Evolutionary conservation across 495 filamentous ascomycete genomes (phyloP).

Genomic region (Aspergillus asperescens): DNA sequence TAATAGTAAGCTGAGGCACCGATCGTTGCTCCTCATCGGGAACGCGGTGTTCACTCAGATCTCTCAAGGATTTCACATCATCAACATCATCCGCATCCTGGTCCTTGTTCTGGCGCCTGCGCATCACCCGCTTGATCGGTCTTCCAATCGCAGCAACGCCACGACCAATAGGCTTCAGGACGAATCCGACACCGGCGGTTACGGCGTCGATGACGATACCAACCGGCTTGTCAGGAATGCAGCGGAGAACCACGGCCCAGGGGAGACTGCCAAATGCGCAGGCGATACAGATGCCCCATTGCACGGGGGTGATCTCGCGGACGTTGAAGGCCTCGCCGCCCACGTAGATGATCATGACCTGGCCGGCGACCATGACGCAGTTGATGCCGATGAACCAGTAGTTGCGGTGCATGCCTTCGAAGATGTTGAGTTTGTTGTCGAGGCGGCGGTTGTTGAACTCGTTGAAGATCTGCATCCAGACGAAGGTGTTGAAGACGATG

Average conservation of each 20-base stretch:
- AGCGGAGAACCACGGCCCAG: conserved; percentile 65
- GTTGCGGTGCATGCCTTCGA: conserved; percentile 73
- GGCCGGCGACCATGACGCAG: conserved; percentile 69
- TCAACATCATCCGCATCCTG: not conserved
- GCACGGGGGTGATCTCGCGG: conserved; percentile 55
- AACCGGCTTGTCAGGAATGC: conserved; percentile 56
- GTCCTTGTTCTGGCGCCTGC: conserved; percentile 2
- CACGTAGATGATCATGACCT: conserved; percentile 75
- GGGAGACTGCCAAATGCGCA: conserved; percentile 68
- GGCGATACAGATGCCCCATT: conserved; percentile 74
- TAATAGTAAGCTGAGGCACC: conserved; percentile 8
- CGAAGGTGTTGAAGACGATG: conserved; percentile 88
- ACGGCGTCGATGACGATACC: conserved; percentile 37
- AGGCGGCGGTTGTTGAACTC: conserved; percentile 89
- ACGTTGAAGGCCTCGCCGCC: conserved; percentile 71
- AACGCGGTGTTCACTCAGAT: not conserved
- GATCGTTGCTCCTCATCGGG: conserved; percentile 8
- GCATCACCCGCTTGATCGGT: not conserved
- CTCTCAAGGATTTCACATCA: not conserved
- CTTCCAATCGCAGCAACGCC: conserved; percentile 2
- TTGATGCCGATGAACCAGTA: conserved; percentile 83
- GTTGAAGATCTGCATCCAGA: conserved; percentile 97
- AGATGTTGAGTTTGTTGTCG: conserved; percentile 86
- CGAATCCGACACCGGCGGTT: conserved; percentile 19
- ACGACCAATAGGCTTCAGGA: conserved; percentile 29